A percentile compares a stretch with the other conserved stretches of the same genome.
These are phyloP conservation scores for Apophysomyces elegans DNA, from an alignment of 371 early-diverging fungal species.

Conservation along the genomic window DNA sequence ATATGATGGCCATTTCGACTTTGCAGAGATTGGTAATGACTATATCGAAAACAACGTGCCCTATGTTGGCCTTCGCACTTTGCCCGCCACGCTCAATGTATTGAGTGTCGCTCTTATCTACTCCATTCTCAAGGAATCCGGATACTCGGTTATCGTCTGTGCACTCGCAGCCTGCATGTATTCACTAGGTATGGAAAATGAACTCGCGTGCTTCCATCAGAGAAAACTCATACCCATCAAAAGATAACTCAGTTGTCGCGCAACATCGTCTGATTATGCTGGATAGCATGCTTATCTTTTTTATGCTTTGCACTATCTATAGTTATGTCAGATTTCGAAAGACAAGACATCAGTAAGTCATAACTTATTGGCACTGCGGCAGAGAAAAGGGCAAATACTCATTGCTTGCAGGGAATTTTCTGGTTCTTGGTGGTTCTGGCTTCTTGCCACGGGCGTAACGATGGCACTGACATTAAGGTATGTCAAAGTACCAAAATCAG, in stretches of 20 bases:
- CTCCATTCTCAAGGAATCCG: conserved; percentile 85
- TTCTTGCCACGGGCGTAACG: conserved; percentile 69
- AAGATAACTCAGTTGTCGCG: conserved; percentile 89
- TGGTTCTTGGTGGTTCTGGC: conserved; percentile 77
- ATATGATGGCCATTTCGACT: conserved; percentile 93
- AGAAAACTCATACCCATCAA: neutral
- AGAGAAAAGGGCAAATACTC: neutral
- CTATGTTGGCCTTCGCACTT: conserved; percentile 80
- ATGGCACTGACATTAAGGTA: conserved; percentile 73
- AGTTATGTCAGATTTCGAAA: conserved; percentile 88
- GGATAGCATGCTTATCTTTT: conserved; percentile 92
- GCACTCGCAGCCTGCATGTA: conserved; percentile 78
- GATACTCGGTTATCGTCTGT: conserved; percentile 81
- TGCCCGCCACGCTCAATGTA: conserved; percentile 85
- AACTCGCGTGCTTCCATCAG: neutral
- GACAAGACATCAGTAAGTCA: conserved; percentile 63
- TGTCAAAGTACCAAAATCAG: neutral
- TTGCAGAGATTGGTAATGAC: conserved; percentile 92
- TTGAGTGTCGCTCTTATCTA: conserved; percentile 81
- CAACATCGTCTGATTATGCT: conserved; percentile 93
- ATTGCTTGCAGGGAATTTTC: conserved; percentile 56
- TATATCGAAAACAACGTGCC: conserved; percentile 91
- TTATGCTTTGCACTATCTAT: conserved; percentile 81
- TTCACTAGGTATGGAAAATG: conserved; percentile 69
- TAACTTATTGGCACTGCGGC: neutral